Evolutionary conservation across 495 filamentous ascomycete species (phyloP).

Genomic region (Penicillium canariense): DNA sequence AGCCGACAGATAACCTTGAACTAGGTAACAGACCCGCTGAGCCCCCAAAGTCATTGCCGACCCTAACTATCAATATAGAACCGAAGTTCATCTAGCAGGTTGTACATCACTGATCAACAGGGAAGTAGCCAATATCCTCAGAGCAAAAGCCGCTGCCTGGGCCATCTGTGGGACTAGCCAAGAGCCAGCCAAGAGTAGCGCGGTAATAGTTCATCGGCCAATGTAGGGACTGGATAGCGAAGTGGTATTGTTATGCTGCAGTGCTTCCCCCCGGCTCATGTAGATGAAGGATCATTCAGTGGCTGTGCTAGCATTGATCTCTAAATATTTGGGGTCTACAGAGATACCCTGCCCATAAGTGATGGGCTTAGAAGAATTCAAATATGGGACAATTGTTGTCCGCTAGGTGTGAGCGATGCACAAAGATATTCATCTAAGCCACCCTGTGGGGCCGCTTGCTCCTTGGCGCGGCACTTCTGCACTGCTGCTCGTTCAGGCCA

Average conservation of each 20-base stretch:
- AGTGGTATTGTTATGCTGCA: not conserved
- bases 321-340: not conserved
- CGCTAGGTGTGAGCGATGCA: not conserved
- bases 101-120: slow-evolving; percentile 3
- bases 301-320: not conserved
- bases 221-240: not conserved
- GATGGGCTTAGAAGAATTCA: too few species aligned
- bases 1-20: not conserved
- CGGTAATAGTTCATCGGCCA: not conserved
- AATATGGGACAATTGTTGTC: not conserved
- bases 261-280: not conserved
- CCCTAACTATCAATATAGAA: slow-evolving; percentile 3
- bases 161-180: slow-evolving; percentile 12
- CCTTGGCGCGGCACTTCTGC: not conserved
- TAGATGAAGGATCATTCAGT: not conserved
- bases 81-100: slow-evolving; percentile 4
- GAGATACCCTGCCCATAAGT: not conserved
- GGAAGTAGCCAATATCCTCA: slow-evolving; percentile 13
- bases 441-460: slow-evolving; percentile 13
- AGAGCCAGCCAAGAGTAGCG: slow-evolving; percentile 7
- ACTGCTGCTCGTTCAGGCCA: slow-evolving; percentile 6
- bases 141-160: slow-evolving; percentile 24
- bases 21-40: slow-evolving; percentile 1
- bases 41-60: slow-evolving; percentile 5
- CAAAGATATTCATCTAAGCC: slow-evolving; percentile 19